Conservation (phyloP, 805 yeast genomes). For the Phaffomyces opuntiae region DNA sequence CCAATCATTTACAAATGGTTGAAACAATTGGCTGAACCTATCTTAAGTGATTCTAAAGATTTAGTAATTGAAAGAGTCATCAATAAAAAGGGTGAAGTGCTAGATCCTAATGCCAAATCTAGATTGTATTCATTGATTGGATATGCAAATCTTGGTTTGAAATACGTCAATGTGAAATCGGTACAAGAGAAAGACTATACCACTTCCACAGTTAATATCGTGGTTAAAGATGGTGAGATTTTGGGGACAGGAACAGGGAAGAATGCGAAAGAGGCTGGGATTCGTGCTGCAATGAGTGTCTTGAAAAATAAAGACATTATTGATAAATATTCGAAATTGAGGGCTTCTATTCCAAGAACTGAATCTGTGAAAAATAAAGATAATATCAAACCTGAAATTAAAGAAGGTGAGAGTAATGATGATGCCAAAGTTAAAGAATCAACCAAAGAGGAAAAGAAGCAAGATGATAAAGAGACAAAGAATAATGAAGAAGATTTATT, state of each 20-base stretch:
- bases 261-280: constrained; percentile 70
- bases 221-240: constrained; percentile 51
- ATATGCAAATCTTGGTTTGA: constrained; percentile 56
- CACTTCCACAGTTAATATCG: constrained; percentile 54
- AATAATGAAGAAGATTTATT: not conserved
- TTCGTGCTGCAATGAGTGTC: constrained; percentile 80
- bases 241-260: constrained; percentile 70
- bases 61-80: not conserved
- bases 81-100: constrained; percentile 12
- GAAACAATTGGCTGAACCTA: constrained; percentile 40
- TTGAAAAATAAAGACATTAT: constrained; percentile 49
- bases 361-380: constrained; percentile 8
- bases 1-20: constrained; percentile 53
- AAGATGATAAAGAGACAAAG: not conserved
- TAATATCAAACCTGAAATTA: not conserved
- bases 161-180: constrained; percentile 38
- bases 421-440: too few species aligned
- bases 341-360: constrained; percentile 47
- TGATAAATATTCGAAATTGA: constrained; percentile 53
- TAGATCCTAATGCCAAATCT: constrained; percentile 66
- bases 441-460: not conserved
- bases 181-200: constrained; percentile 31
- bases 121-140: constrained; percentile 77
- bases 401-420: not conserved
- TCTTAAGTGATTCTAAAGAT: constrained; percentile 22